Evolutionary conservation across 2,329 filamentous ascomycete species (phyloP), one percentile per base, ranked within the genome.

Genomic region (Aspergillus thermomutatus): DNA sequence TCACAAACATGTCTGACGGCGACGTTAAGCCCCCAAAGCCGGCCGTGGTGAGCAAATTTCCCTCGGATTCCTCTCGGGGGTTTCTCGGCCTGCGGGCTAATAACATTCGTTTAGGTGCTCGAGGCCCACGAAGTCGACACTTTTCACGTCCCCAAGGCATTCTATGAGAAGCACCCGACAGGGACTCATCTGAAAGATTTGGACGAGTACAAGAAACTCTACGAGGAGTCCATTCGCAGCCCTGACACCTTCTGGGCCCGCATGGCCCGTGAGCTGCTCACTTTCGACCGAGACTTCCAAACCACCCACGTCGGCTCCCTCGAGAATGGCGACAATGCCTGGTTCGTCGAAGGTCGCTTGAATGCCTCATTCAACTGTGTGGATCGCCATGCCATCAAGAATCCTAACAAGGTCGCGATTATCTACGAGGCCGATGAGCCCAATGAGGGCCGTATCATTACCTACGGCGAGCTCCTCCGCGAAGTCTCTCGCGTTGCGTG

Each of bases 291-390:
- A 64, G 93, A 97, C 72, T 99, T 99, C 78, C 80, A 96, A 75
- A 97, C 92, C 11, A 92, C 95, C 53, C 86, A 86, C 74, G 84
- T 82, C 58, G 94, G 94, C 59, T 87, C 86, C 28, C 84, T 99
- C 55, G 75, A 75, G 53, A 82, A 89, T 61, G 94, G 94, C 66
- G 92, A 99, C 79, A 88, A 83, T 70, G 90, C 92, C 61, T 99
- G 94, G 93, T 99, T 97, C 73, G 78, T 92, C 60, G 94, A 97
- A 80, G 94, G 94, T 64, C 86, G 88, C 68, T 82, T 99, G 71
- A 99, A 99, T 70, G 94, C 94, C 61, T 94, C 90, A 27, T 97
- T 92, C 86, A 99, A 99, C 82, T 96, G 92, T 71, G 88, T 99
- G 63, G 94, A 99, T 72, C 90, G 94, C 60, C 93, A 97, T 76